Evolutionary conservation across 805 yeast genomes (phyloP).

Genomic region (Lipomyces kockii): DNA sequence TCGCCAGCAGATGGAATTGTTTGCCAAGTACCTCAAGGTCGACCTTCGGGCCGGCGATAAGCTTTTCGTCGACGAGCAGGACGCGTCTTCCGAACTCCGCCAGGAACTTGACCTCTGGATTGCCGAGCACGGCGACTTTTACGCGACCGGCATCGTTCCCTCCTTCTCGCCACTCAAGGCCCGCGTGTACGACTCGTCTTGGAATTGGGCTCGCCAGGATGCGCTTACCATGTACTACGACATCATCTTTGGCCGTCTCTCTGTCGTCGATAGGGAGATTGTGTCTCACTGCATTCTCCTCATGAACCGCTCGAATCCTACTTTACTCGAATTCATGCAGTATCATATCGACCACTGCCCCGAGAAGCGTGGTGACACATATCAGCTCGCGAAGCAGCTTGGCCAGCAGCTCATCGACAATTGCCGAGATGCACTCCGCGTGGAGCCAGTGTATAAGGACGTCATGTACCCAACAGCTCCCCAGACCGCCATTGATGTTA

Average conservation of each 20-base stretch:
- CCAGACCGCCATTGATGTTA: slow-evolving; percentile 80
- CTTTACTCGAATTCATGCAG: slow-evolving; percentile 95
- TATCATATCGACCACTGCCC: slow-evolving; percentile 87
- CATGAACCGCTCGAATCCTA: slow-evolving; percentile 96
- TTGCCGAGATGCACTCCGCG: slow-evolving; percentile 81
- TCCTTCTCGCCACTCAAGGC: slow-evolving; percentile 91
- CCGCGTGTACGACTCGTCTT: slow-evolving; percentile 93
- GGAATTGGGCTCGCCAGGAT: slow-evolving; percentile 99
- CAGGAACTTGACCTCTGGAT: slow-evolving; percentile 90
- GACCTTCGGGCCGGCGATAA: slow-evolving; percentile 92
- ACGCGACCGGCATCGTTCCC: slow-evolving; percentile 89
- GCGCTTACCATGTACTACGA: slow-evolving; percentile 91
- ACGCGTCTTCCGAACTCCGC: slow-evolving; percentile 81
- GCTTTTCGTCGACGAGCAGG: slow-evolving; percentile 79
- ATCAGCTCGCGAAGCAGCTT: slow-evolving; percentile 82
- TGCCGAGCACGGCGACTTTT: slow-evolving; percentile 90
- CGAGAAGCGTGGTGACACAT: slow-evolving; percentile 86
- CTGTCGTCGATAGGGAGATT: slow-evolving; percentile 92
- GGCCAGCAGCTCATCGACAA: slow-evolving; percentile 95
- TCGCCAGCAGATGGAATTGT: slow-evolving; percentile 82
- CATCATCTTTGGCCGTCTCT: slow-evolving; percentile 89
- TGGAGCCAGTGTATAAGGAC: slow-evolving; percentile 93
- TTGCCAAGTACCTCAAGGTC: slow-evolving; percentile 91
- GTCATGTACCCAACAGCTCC: slow-evolving; percentile 95
- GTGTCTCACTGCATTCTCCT: slow-evolving; percentile 95